These are phyloP conservation scores for Eucalyptus erythrocorys DNA, from an alignment of 345 rosid species.

Conservation along the genomic window DNA sequence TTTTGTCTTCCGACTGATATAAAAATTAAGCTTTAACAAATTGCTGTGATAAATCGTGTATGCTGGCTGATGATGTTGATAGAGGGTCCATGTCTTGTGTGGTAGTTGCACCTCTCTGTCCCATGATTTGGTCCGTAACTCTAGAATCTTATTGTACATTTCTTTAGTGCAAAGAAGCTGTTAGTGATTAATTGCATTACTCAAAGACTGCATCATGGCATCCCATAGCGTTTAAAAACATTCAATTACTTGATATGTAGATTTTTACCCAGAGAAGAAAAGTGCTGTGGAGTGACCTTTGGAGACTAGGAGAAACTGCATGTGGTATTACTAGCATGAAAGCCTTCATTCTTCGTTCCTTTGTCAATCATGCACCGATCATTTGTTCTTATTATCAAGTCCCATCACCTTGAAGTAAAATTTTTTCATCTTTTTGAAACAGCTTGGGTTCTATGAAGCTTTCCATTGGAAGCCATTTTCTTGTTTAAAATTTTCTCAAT, in stretches of 20 bases:
- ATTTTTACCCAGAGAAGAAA: not conserved
- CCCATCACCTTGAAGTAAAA: not conserved
- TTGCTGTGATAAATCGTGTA: not conserved
- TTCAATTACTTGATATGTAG: not conserved
- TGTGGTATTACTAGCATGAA: not conserved
- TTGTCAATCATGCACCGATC: not conserved
- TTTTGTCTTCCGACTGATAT: not conserved
- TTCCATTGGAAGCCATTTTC: not conserved
- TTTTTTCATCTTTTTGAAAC: not conserved
- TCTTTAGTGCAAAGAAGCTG: not conserved
- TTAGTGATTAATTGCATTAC: not conserved
- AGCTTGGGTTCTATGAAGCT: not conserved
- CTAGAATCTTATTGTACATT: not conserved
- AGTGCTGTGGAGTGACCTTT: not conserved
- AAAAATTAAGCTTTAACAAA: not conserved
- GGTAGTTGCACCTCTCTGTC: not conserved
- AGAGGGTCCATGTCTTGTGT: not conserved
- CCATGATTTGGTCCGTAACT: not conserved
- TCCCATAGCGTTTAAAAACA: not conserved
- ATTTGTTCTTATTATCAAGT: not conserved
- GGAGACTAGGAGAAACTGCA: not conserved
- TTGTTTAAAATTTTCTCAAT: not conserved
- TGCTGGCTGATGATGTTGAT: not conserved
- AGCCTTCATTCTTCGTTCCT: not conserved
- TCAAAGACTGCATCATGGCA: not conserved